Evolutionary conservation across 1,284 basidiomycete species (phyloP), one percentile per base, ranked within the genome.

Genomic region (Cryptococcus amylolentus): DNA sequence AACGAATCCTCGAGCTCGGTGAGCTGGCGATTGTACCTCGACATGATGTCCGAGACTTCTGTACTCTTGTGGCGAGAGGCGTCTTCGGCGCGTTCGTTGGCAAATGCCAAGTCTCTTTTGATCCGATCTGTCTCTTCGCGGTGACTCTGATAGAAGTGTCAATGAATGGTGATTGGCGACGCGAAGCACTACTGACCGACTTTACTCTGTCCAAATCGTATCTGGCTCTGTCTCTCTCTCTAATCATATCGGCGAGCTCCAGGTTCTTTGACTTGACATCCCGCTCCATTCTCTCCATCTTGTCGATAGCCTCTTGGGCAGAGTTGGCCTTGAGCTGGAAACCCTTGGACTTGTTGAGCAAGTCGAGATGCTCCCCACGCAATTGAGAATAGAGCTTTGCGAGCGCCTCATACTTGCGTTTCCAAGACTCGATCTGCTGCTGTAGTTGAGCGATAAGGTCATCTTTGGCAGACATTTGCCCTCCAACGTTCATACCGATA

Each of bases 331-430:
- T 98, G 68, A 98, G 84, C 75, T 98, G 94, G 84, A 96, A 85
- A 70, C 91, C 88, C 81, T 98, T 98, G 82, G 91, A 95, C 79
- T 96, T 98, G 69, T 87, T 85, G 49, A 99, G 85, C 86, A 98
- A 89, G 69, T 99, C 96, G 53, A 99, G 82, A 77, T 99, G 96
- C 76, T 98, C 96, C 37, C 90, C 88, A 46, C 96, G 89, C 12
- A 99, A 85, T 76, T 98, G 96, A 67, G 92, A 96, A 82, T 99
- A 99, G 8, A 99, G 84, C 78, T 98, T 99, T 47, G 96, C 96
- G 56, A 99, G 83, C 0, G 95, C 91, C 77, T 99, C 96, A 78
- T 98, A 99, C 79, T 99, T 99, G 81, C 93, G 94, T 61, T 92
- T 88, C 96, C 96, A 99, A 23, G 96, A 80, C 7, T 86, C 89